Conservation (phyloP, 2,329 filamentous ascomycete genomes). For the Penicillium janthinellum region DNA sequence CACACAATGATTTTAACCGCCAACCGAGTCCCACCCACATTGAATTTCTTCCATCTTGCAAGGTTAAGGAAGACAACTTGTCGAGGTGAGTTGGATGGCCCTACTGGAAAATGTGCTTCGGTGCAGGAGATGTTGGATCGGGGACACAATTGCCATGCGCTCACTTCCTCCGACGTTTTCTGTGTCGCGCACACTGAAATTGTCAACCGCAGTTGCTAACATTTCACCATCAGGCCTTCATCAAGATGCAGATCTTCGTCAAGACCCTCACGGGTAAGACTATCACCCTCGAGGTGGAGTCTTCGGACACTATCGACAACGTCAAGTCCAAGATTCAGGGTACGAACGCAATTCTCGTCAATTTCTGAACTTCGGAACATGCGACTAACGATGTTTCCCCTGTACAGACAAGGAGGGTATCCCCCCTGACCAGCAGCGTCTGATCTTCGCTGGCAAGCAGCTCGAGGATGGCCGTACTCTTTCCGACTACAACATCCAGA, state of each 20-base stretch:
- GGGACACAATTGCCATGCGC: constrained; percentile 11
- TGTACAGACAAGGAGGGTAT: constrained; percentile 98
- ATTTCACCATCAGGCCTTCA: constrained; percentile 42
- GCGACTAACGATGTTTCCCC: background rate
- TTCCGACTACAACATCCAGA: constrained; percentile 99
- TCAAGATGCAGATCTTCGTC: constrained; percentile 59
- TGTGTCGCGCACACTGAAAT: background rate
- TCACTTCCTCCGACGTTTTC: background rate
- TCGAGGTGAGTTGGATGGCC: constrained; percentile 53
- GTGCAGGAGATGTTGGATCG: background rate
- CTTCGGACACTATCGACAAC: constrained; percentile 99
- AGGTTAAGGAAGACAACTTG: constrained; percentile 66
- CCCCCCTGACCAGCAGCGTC: constrained; percentile 96
- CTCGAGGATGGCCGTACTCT: constrained; percentile 99
- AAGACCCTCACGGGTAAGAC: constrained; percentile 94
- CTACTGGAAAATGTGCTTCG: constrained; percentile 1
- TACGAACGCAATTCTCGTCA: constrained; percentile 38
- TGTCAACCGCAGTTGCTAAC: constrained; percentile 21
- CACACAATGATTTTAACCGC: constrained; percentile 45
- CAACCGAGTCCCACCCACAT: constrained; percentile 29
- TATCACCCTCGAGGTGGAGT: constrained; percentile 99
- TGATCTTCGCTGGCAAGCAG: constrained; percentile 99
- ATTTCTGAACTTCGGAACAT: background rate
- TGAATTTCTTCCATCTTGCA: constrained; percentile 35
- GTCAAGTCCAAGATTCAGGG: constrained; percentile 96